Base-by-base conservation (phyloP, 805 yeast species). In the Candida ovalis region DNA sequence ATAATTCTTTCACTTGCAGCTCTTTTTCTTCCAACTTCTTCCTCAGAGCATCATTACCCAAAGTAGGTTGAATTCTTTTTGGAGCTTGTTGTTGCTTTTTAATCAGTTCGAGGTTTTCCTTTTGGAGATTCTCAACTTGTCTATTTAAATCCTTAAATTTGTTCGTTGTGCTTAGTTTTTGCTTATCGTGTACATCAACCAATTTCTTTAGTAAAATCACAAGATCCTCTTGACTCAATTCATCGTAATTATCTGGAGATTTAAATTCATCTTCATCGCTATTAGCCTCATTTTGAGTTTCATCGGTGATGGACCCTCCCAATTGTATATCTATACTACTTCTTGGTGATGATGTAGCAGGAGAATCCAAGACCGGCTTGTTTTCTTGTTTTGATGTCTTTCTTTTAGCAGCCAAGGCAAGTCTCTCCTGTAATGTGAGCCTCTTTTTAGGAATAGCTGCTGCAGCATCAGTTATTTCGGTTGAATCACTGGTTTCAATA, bases 351-450 rank as follows among this genome's bases (percentile, higher is more conserved):
- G 33, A 25, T 18, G 37, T 10, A 35, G 41, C 24, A 13, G 46
- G 45, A 25, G 51, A 45, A 4, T 18, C 40, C 3, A 45, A 33
- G 3, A 23, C 4, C 2, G 12, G 39, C 17, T 33, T 36, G 22
- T 23, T 8, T 35, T 49, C 44, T 36, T 33, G 12, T 22, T 45
- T 17, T 3, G 39, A 42, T 17, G 55, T 51, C 40, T 66, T 70
- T 45, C 63, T 65, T 28, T 72, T 71, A 6, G 96, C 89, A 1
- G 97, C 97, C 52, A 82, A 66, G 1, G 94, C 95, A 45, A 91
- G 72, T 51, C 97, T 74, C 59, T 91, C 96, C 59, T 88, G 95
- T 55, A 92, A 72, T 0, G 96, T 82, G 18, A 88, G 68, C 52
- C 91, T 73, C 62, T 84, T 85, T 54, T 73, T 75, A 27, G 73